Evolutionary conservation across 257 asterid genomes (phyloP), one percentile per base, ranked within the genome.

Genomic region (Verbascum thapsus): DNA sequence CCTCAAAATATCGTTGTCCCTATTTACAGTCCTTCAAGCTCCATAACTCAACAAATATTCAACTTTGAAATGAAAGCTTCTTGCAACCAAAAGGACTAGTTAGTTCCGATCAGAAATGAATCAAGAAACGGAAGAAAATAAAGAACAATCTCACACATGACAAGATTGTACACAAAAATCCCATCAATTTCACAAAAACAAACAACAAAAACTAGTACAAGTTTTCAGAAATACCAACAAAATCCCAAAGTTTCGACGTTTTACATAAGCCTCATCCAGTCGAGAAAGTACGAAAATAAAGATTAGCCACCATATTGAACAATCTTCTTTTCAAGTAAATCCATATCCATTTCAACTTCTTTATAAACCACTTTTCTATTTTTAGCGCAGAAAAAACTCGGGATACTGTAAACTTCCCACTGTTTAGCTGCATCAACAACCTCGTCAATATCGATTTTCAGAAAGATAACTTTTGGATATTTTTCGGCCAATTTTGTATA

Each of bases 391-490:
- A 71, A 64, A 71, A 87, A 84, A 50, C 77, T 55, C 3, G 95
- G 95, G 9, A 84, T 62, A 19, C 85, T 73, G 64, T 63, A 53
- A 55, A 80, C 6, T 1, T 75, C 68, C 81, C 82, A 79, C 58
- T 43, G 35, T 0, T 22, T 32, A 75, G 81, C 84, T 63, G 71
- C 82, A 2, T 63, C 84, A 13, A 8, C 34, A 0, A 66, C 88
- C 81, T 81, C 80, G 0, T 86, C 91, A 13, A 78, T 56, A 50
- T 87, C 86, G 32, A 76, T 74, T 76, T 80, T 78, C 53, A 87
- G 16, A 49, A 82, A 84, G 39, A 76, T 82, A 15, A 56, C 76
- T 34, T 71, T 76, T 8, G 79, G 80, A 47, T 80, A 64, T 58
- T 74, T 72, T 10, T 20, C 64, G 0, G 91, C 86, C 51, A 74